phyloP scores from a whole-genome alignment of 2,329 filamentous ascomycete genomes.

The Dactylellina cionopaga region DNA sequence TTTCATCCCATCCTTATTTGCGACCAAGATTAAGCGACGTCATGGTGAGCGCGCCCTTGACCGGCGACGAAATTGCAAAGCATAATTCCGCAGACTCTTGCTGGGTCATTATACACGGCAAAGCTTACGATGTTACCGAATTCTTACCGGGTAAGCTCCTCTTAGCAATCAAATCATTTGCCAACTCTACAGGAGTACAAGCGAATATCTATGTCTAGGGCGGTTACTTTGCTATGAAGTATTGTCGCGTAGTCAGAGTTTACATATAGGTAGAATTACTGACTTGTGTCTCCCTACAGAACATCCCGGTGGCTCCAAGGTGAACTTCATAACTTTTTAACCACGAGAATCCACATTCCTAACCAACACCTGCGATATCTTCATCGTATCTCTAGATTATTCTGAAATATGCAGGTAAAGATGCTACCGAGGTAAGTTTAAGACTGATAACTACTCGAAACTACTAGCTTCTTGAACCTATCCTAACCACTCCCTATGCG shows the following conservation, averaged over 20 bases:
- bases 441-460: neutral
- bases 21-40: too few species aligned
- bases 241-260: too few species aligned
- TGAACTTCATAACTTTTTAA: neutral
- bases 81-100: slow-evolving; percentile 85
- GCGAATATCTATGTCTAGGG: neutral
- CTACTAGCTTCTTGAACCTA: neutral
- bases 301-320: slow-evolving; percentile 81
- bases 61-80: slow-evolving; percentile 71
- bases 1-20: slow-evolving; percentile 41
- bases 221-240: too few species aligned
- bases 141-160: slow-evolving; percentile 31
- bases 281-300: slow-evolving; percentile 64
- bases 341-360: neutral
- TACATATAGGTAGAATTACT: too few species aligned
- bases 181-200: too few species aligned
- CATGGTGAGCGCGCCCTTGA: slow-evolving; percentile 58
- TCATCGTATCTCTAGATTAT: slow-evolving; percentile 73
- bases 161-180: neutral
- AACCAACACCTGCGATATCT: neutral
- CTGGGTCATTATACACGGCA: slow-evolving; percentile 75
- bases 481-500: neutral
- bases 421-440: slow-evolving; percentile 75
- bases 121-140: slow-evolving; percentile 88
- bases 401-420: slow-evolving; percentile 94